Conservation (phyloP, 192 early-diverging fungal genomes). For the Rhizoclosmatium sp. region DNA sequence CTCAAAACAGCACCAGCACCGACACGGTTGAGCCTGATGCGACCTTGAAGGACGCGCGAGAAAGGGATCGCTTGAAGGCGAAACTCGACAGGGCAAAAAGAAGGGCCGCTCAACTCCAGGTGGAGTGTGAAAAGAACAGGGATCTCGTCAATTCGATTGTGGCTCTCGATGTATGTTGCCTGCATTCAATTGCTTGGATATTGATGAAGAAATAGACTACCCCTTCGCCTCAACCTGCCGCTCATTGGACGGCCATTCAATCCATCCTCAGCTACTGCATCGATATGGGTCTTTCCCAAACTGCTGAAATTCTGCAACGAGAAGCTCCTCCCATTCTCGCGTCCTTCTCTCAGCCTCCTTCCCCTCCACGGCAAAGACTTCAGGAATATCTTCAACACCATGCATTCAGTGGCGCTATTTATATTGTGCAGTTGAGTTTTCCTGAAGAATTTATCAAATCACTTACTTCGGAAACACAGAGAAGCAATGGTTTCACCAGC, state of each 20-base stretch:
- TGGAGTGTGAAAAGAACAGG: too few relatives aligned
- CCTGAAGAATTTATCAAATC: not conserved
- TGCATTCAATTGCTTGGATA: too few relatives aligned
- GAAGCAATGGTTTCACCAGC: not conserved
- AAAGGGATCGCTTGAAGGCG: too few relatives aligned
- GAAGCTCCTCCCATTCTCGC: conserved; percentile 24
- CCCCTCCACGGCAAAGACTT: conserved; percentile 5
- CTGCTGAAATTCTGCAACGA: conserved; percentile 30
- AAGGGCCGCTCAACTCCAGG: too few relatives aligned
- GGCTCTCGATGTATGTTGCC: too few relatives aligned
- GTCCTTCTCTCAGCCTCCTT: not conserved
- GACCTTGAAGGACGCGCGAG: too few relatives aligned
- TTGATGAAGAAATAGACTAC: too few relatives aligned
- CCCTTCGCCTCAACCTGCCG: too few relatives aligned
- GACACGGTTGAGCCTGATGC: too few relatives aligned
- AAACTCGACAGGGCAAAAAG: too few relatives aligned
- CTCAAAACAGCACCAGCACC: too few relatives aligned
- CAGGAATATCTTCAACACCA: conserved; percentile 12
- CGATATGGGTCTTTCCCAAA: conserved; percentile 30
- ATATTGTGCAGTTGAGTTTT: conserved; percentile 32
- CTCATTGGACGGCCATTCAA: not conserved
- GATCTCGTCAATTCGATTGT: too few relatives aligned
- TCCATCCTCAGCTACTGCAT: conserved; percentile 25
- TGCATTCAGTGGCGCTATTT: conserved; percentile 45
- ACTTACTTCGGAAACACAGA: not conserved